These are phyloP conservation scores for Yamadazyma buinensis DNA, from an alignment of 1,139 yeast genomes.

Conservation along the genomic window DNA sequence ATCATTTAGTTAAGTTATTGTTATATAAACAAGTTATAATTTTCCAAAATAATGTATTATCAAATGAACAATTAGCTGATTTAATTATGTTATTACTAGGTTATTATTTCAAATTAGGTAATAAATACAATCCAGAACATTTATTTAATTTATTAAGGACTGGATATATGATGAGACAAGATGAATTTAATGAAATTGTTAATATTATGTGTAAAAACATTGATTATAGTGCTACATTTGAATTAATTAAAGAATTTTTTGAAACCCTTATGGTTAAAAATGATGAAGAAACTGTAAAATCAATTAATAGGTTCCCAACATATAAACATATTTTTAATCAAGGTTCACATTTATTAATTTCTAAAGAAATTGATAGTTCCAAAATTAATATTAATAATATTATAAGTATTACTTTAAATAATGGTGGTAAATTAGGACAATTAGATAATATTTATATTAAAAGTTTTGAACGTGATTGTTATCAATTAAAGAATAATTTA, in stretches of 20 bases:
- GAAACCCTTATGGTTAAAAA: constrained; percentile 27
- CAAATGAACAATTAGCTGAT: constrained; percentile 26
- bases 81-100: constrained; percentile 33
- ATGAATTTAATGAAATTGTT: constrained; percentile 19
- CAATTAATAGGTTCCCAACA: constrained; percentile 29
- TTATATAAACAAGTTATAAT: constrained; percentile 45
- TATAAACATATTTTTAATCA: constrained; percentile 25
- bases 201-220: constrained; percentile 15
- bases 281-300: constrained; percentile 34
- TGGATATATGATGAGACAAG: constrained; percentile 30
- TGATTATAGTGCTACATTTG: constrained; percentile 15
- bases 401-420: constrained; percentile 30
- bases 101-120: constrained; percentile 19
- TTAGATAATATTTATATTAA: constrained; percentile 34
- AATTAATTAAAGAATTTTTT: constrained; percentile 28
- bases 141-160: constrained; percentile 38
- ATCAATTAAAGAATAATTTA: constrained; percentile 40
- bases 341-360: constrained; percentile 20
- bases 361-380: constrained; percentile 19
- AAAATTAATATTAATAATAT: constrained; percentile 30
- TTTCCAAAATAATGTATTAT: constrained; percentile 30
- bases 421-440: constrained; percentile 39
- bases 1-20: constrained; percentile 22
- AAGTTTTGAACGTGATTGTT: constrained; percentile 46
- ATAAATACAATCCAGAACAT: constrained; percentile 22